A percentile compares a stretch with the other conserved stretches of the same genome.
Conservation (phyloP, 495 filamentous ascomycete genomes). For the Neurospora sp. region DNA sequence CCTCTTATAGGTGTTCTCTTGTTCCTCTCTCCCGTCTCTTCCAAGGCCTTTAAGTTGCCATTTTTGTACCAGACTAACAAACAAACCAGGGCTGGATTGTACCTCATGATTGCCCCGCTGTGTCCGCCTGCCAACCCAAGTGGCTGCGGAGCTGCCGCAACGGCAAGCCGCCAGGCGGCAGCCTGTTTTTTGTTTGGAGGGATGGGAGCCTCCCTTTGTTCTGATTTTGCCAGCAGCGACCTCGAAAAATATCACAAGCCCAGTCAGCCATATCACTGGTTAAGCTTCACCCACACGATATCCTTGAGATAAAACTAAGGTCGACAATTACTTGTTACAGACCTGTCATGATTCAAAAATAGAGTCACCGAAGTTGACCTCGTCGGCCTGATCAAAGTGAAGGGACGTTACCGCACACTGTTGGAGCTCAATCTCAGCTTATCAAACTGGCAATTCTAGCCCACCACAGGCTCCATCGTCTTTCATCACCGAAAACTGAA, state of each 20-base stretch:
- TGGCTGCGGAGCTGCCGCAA: neutral
- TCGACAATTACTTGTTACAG: neutral
- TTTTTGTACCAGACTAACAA: too few species aligned
- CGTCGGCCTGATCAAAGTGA: neutral
- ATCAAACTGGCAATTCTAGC: neutral
- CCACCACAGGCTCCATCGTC: neutral
- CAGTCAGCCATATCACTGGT: neutral
- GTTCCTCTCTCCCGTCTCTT: too few species aligned
- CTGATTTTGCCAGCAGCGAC: neutral
- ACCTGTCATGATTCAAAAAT: neutral
- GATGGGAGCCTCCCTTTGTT: neutral
- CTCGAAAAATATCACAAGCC: neutral
- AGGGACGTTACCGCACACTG: neutral
- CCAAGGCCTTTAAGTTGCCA: too few species aligned
- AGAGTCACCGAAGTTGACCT: neutral
- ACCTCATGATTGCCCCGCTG: neutral
- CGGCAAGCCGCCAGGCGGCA: neutral
- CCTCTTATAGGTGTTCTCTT: too few species aligned
- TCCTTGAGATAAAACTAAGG: neutral
- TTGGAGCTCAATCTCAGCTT: neutral
- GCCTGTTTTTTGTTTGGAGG: neutral
- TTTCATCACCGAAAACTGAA: neutral
- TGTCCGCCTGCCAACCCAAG: neutral
- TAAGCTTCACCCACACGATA: neutral
- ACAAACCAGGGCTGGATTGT: too few species aligned